Percentiles rank a stretch among this genome's conserved stretches.
Conservation (phyloP, 768 basidiomycete species). For the Lactarius sanguifluus region DNA sequence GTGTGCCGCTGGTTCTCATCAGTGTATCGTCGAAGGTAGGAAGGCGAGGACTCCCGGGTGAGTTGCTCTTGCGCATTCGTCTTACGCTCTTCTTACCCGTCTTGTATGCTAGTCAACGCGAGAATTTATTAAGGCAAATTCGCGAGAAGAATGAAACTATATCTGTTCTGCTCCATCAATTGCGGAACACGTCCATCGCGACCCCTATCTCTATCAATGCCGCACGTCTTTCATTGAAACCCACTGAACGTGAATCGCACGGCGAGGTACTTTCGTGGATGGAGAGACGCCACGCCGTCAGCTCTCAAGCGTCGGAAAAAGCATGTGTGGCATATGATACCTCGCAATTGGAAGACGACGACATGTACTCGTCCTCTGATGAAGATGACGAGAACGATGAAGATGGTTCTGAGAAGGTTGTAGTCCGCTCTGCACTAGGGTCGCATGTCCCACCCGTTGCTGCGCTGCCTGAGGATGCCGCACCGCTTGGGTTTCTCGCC, state of each 20-base stretch:
- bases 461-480: slow-evolving; percentile 9
- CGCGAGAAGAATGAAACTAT: slow-evolving; percentile 36
- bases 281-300: slow-evolving; percentile 33
- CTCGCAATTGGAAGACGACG: slow-evolving; percentile 36
- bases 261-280: slow-evolving; percentile 37
- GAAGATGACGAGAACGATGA: slow-evolving; percentile 31
- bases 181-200: slow-evolving; percentile 33
- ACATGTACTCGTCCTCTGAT: slow-evolving; percentile 31
- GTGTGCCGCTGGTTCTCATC: slow-evolving; percentile 33
- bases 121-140: slow-evolving; percentile 36
- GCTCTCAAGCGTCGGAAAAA: slow-evolving; percentile 28
- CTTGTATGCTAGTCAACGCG: slow-evolving; percentile 32
- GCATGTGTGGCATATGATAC: slow-evolving; percentile 33
- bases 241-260: slow-evolving; percentile 32
- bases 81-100: neutral
- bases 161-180: slow-evolving; percentile 33
- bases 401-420: slow-evolving; percentile 8
- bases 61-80: neutral
- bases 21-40: slow-evolving; percentile 36
- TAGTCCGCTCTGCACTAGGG: slow-evolving; percentile 20
- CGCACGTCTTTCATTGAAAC: slow-evolving; percentile 31
- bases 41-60: slow-evolving; percentile 39
- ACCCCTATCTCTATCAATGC: slow-evolving; percentile 37
- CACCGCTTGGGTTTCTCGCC: slow-evolving; percentile 28
- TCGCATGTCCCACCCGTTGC: neutral